Conservation (phyloP, 495 filamentous ascomycete species). For the Penicillium dipodomyicola region DNA sequence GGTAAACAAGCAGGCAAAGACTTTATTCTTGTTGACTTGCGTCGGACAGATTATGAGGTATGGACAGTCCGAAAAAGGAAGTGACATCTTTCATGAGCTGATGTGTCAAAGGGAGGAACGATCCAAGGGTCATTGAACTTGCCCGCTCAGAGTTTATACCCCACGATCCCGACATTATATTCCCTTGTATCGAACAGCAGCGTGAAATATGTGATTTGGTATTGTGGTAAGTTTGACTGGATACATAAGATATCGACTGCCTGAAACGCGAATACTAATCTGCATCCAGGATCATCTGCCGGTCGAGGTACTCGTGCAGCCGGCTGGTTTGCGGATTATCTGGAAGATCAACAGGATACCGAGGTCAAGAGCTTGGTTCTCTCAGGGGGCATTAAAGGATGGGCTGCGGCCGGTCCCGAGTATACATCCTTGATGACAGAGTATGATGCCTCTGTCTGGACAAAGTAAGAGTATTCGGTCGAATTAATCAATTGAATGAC, state of each 20-base stretch:
- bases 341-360: conserved; percentile 43
- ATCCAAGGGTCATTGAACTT: conserved; percentile 68
- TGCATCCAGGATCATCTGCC: conserved; percentile 55
- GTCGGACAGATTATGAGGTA: conserved; percentile 62
- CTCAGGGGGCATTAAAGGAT: conserved; percentile 61
- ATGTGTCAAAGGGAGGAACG: conserved; percentile 58
- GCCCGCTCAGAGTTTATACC: conserved; percentile 64
- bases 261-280: not conserved
- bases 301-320: conserved; percentile 63
- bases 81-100: not conserved
- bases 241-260: not conserved
- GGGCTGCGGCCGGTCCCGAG: conserved; percentile 56
- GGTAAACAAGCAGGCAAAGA: conserved; percentile 44
- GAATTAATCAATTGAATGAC: not conserved
- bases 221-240: conserved; percentile 54
- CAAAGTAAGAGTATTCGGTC: conserved; percentile 11
- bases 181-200: conserved; percentile 49
- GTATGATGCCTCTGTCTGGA: conserved; percentile 55
- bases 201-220: conserved; percentile 59
- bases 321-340: conserved; percentile 64
- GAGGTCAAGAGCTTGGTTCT: conserved; percentile 56
- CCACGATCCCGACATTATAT: conserved; percentile 57
- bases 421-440: conserved; percentile 57
- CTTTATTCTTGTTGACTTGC: conserved; percentile 62
- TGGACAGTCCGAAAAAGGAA: not conserved